Conservation (phyloP, 163 green algal genomes). For the Prototheca cutis region DNA sequence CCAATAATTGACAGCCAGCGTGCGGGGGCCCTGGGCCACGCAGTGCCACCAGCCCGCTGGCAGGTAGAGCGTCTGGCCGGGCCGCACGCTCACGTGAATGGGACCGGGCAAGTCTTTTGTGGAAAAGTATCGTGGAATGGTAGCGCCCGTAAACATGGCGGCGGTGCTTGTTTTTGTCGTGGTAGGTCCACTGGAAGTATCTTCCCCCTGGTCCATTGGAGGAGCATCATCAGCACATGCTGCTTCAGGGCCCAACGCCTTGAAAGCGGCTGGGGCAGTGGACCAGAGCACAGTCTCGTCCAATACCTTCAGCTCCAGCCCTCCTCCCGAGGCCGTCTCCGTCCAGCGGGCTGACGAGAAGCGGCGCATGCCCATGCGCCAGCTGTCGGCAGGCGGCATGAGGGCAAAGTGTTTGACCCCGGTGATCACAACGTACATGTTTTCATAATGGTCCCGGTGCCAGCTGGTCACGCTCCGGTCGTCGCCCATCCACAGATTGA, state of each 20-base stretch:
- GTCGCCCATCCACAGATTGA: slow-evolving; percentile 81
- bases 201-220: too few relatives aligned
- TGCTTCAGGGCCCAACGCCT: too few relatives aligned
- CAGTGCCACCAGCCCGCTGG: slow-evolving; percentile 43
- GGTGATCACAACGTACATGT: slow-evolving; percentile 60
- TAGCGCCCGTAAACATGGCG: too few relatives aligned
- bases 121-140: too few relatives aligned
- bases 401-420: slow-evolving; percentile 66
- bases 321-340: not conserved
- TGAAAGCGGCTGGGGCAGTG: too few relatives aligned
- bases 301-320: too few relatives aligned
- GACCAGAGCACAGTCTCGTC: too few relatives aligned
- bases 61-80: slow-evolving; percentile 50
- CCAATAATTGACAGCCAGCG: slow-evolving; percentile 47
- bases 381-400: slow-evolving; percentile 48
- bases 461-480: slow-evolving; percentile 61
- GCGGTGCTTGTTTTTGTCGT: too few relatives aligned
- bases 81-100: slow-evolving; percentile 26
- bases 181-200: too few relatives aligned
- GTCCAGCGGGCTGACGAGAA: slow-evolving; percentile 24
- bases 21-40: slow-evolving; percentile 21
- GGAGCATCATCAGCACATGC: too few relatives aligned
- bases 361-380: slow-evolving; percentile 39
- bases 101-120: slow-evolving; percentile 19
- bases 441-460: slow-evolving; percentile 84